Conservation (phyloP, 1,284 basidiomycete species). For the Moesziomyces parantarcticus region DNA sequence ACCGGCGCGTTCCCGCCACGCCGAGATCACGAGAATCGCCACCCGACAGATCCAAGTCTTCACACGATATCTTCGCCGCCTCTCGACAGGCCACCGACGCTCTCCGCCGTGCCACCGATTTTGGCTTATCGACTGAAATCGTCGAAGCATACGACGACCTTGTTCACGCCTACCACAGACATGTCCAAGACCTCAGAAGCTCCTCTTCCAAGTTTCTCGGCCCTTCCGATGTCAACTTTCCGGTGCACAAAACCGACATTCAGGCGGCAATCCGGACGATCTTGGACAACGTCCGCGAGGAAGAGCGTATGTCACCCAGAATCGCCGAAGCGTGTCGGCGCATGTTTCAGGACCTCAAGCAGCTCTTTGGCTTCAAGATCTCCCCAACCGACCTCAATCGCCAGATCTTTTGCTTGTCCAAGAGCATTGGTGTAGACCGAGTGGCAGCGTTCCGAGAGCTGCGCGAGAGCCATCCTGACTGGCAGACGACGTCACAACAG, state of each 20-base stretch:
- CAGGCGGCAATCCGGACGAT: slow-evolving; percentile 26
- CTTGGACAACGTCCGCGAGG: slow-evolving; percentile 8
- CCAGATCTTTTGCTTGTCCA: slow-evolving; percentile 23
- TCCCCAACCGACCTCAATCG: slow-evolving; percentile 33
- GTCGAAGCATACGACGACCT: slow-evolving; percentile 19
- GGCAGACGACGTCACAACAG: slow-evolving; percentile 31
- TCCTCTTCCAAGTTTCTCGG: slow-evolving; percentile 5
- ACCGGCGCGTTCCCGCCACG: slow-evolving; percentile 1
- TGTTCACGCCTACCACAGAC: slow-evolving; percentile 8
- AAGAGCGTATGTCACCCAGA: slow-evolving; percentile 2
- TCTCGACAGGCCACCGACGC: slow-evolving; percentile 13
- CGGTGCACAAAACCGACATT: slow-evolving; percentile 32
- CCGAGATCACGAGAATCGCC: not conserved
- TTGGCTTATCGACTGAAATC: slow-evolving; percentile 1
- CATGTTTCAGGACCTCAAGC: slow-evolving; percentile 34
- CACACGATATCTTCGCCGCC: slow-evolving; percentile 15
- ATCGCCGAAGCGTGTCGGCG: slow-evolving; percentile 16
- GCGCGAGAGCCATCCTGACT: slow-evolving; percentile 26
- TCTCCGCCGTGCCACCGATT: slow-evolving; percentile 18
- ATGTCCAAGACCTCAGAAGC: slow-evolving; percentile 3
- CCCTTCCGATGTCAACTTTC: slow-evolving; percentile 14
- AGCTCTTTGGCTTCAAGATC: slow-evolving; percentile 26
- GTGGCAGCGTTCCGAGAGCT: slow-evolving; percentile 17
- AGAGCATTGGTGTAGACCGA: slow-evolving; percentile 5
- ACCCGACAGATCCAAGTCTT: slow-evolving; percentile 1